Conservation (phyloP, 108 stramenopile genomes). For the Nitzschia inconspicua region DNA sequence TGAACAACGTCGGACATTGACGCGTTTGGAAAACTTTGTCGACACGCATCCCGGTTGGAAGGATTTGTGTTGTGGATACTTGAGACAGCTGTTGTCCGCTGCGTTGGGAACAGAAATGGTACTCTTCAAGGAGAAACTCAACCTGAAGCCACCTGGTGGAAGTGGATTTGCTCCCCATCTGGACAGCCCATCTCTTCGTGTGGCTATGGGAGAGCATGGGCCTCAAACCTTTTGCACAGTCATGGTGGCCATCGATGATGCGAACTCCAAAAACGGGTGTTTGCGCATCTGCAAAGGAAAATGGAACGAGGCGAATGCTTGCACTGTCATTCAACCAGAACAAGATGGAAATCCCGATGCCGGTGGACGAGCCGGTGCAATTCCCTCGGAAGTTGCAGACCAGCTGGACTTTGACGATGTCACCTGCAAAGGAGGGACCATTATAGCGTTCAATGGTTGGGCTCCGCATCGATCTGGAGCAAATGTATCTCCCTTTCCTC, state of each 20-base stretch:
- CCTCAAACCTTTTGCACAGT: slow-evolving; percentile 55
- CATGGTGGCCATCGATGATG: slow-evolving; percentile 70
- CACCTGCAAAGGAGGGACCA: slow-evolving; percentile 42
- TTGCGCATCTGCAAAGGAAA: slow-evolving; percentile 46
- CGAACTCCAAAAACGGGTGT: slow-evolving; percentile 62
- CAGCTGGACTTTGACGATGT: slow-evolving; percentile 41
- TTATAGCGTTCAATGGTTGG: slow-evolving; percentile 53
- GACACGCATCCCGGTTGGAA: slow-evolving; percentile 46
- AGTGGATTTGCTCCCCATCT: slow-evolving; percentile 75
- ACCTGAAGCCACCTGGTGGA: slow-evolving; percentile 68
- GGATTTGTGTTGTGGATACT: slow-evolving; percentile 45
- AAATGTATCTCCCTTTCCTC: slow-evolving; percentile 49
- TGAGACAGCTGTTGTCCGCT: slow-evolving; percentile 35
- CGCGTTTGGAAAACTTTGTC: slow-evolving; percentile 62
- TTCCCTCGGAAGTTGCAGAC: slow-evolving; percentile 34
- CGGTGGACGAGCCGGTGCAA: slow-evolving; percentile 59
- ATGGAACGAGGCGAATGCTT: slow-evolving; percentile 39
- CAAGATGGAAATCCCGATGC: slow-evolving; percentile 56
- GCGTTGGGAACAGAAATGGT: slow-evolving; percentile 44
- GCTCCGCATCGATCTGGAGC: slow-evolving; percentile 53
- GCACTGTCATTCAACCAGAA: slow-evolving; percentile 29
- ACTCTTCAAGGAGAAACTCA: slow-evolving; percentile 76
- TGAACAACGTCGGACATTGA: slow-evolving; percentile 36
- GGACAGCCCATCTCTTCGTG: slow-evolving; percentile 53
- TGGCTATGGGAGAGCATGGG: slow-evolving; percentile 42